phyloP scores from a whole-genome alignment of 1,284 basidiomycete genomes.

The Lentinus polychrous region DNA sequence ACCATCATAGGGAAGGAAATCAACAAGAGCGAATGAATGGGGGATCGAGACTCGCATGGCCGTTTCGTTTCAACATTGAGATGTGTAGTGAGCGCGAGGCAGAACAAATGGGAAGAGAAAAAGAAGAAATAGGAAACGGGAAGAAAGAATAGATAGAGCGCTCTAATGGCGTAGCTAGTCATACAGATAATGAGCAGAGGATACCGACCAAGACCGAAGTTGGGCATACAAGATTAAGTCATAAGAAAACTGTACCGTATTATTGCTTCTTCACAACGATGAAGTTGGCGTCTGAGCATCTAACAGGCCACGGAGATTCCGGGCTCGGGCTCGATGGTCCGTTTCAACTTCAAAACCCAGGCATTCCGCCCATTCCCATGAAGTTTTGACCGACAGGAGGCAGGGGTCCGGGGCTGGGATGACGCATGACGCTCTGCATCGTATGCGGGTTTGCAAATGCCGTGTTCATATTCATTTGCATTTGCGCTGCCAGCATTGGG shows the following conservation, averaged over 20 bases:
- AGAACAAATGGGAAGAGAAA: no score
- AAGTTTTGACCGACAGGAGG: constrained; percentile 43
- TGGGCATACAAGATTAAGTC: background rate
- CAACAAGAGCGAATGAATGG: no score
- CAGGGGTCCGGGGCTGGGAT: constrained; percentile 59
- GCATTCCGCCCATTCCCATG: constrained; percentile 43
- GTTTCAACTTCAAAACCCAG: constrained; percentile 19
- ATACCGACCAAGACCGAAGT: background rate
- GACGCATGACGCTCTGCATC: constrained; percentile 79
- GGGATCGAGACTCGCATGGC: no score
- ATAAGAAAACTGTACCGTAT: background rate
- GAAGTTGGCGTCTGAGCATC: no score
- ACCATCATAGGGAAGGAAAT: no score
- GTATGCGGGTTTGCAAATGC: constrained; percentile 56
- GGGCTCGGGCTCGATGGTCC: no score
- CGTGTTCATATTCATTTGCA: constrained; percentile 51
- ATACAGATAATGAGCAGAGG: background rate
- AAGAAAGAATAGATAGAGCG: constrained; percentile 2
- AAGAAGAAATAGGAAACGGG: background rate
- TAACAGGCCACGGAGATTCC: no score
- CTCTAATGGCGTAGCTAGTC: constrained; percentile 1
- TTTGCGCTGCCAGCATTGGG: constrained; percentile 47
- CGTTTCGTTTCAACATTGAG: no score
- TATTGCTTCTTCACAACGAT: no score
- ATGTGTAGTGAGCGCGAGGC: no score